Conservation (phyloP, 1,284 basidiomycete species). For the Vanrija pseudolonga region DNA sequence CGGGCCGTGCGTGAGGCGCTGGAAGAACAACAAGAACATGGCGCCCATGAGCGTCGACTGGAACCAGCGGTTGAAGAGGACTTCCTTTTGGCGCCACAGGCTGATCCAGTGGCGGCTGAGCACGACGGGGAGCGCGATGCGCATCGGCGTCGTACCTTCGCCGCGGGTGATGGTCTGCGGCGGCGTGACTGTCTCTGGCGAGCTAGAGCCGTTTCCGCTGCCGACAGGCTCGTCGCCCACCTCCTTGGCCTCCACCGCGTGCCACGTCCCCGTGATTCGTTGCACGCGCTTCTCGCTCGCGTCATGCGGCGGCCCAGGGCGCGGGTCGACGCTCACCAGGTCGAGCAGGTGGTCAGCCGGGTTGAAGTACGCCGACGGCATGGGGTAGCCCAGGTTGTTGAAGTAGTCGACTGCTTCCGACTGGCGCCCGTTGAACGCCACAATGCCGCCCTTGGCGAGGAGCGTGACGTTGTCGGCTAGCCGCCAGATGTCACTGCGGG, state of each 20-base stretch:
- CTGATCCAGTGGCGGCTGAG: conserved; percentile 48
- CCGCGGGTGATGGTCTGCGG: conserved; percentile 9
- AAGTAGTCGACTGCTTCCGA: conserved; percentile 43
- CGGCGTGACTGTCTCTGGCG: not conserved
- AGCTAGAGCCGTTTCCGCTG: not conserved
- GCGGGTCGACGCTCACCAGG: conserved; percentile 47
- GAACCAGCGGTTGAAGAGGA: conserved; percentile 47
- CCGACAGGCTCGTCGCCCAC: conserved; percentile 2
- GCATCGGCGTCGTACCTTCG: conserved; percentile 40
- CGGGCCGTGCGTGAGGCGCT: conserved; percentile 43
- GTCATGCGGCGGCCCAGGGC: conserved; percentile 19
- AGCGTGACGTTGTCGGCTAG: conserved; percentile 54
- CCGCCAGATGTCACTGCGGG: conserved; percentile 54
- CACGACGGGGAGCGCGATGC: conserved; percentile 46
- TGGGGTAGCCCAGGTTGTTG: conserved; percentile 39
- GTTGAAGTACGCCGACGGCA: conserved; percentile 48
- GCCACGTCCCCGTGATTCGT: conserved; percentile 22
- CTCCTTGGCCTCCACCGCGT: not conserved
- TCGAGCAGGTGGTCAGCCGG: conserved; percentile 51
- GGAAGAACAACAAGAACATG: conserved; percentile 51
- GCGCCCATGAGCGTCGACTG: conserved; percentile 46
- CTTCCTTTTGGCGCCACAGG: conserved; percentile 45
- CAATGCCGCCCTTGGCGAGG: conserved; percentile 54
- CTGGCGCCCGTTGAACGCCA: conserved; percentile 40
- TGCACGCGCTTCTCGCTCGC: conserved; percentile 21